These are phyloP conservation scores for Monotropa hypopitys DNA, from an alignment of 179 eudicot species.

Conservation along the genomic window DNA sequence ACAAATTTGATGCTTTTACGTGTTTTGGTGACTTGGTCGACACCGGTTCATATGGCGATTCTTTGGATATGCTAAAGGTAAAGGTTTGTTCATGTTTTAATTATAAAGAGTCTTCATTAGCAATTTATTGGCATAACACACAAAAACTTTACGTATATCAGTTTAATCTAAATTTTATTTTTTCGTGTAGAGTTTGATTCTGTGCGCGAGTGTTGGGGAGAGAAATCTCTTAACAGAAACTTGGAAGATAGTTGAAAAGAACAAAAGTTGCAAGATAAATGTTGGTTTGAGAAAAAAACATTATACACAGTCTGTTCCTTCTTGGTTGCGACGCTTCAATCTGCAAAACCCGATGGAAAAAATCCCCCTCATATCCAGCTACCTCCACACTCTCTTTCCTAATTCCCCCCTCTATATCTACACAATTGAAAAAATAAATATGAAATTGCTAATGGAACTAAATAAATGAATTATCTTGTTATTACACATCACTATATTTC, in stretches of 20 bases:
- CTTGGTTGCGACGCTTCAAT: slow-evolving; percentile 60
- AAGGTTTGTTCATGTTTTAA: slow-evolving; percentile 25
- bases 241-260: slow-evolving; percentile 53
- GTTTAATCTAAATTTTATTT: not conserved
- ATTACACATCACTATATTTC: too few species aligned
- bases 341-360: slow-evolving; percentile 94
- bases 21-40: slow-evolving; percentile 11
- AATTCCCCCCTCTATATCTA: not conserved
- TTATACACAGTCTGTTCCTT: slow-evolving; percentile 36
- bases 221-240: slow-evolving; percentile 73
- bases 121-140: not conserved
- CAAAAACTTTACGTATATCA: too few species aligned
- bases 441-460: not conserved
- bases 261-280: slow-evolving; percentile 51
- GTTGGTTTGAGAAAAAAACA: slow-evolving; percentile 50
- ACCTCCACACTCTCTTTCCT: slow-evolving; percentile 3
- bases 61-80: slow-evolving; percentile 68
- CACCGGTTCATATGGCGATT: slow-evolving; percentile 27
- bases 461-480: not conserved
- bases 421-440: too few species aligned
- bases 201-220: slow-evolving; percentile 51
- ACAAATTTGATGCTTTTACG: slow-evolving; percentile 31
- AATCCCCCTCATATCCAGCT: slow-evolving; percentile 73
- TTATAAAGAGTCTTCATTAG: too few species aligned
- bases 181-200: slow-evolving; percentile 46